Evolutionary conservation across 768 basidiomycete genomes (phyloP), one percentile per base, ranked within the genome.

Genomic region (Termitomyces sp.): DNA sequence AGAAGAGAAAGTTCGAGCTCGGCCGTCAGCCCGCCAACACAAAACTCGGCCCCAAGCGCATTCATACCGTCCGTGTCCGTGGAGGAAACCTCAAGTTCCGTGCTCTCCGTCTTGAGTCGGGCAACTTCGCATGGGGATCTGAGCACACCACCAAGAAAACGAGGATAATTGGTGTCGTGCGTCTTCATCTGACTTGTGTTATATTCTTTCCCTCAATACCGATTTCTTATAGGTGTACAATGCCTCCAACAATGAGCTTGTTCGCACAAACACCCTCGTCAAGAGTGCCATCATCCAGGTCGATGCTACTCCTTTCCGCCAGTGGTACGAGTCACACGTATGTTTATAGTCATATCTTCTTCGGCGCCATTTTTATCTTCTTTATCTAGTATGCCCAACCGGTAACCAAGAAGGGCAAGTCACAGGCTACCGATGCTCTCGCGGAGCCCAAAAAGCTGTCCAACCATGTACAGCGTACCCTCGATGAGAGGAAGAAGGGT

Each of bases 1-100:
- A 99, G 87, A 99, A 98, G 93, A 89, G 97, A 89, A 98, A 98
- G 83, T 98, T 98, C 80, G 97, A 99, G 85, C 88, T 98, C 71
- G 97, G 96, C 74, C 94, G 97, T 74, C 97, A 98, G 76, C 83
- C 97, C 61, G 97, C 97, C 68, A 94, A 81, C 85, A 99, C 97
- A 74, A 98, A 93, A 83, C 88, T 99, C 66, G 96, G 97, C 55
- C 72, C 89, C 59, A 98, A 98, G 83, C 92, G 97, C 63, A 81
- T 99, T 70, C 97, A 98, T 81, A 85, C 86, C 59, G 95, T 99
- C 65, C 92, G 97, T 72, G 89, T 90, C 43, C 92, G 97, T 72
- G 97, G 97, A 65, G 97, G 97, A 61, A 98, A 95, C 83, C 66
- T 86, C 76, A 99, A 99, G 79, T 88, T 87, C 83, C 89, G 97